Conservation (phyloP, 2,329 filamentous ascomycete species). For the Alternaria alternata region DNA sequence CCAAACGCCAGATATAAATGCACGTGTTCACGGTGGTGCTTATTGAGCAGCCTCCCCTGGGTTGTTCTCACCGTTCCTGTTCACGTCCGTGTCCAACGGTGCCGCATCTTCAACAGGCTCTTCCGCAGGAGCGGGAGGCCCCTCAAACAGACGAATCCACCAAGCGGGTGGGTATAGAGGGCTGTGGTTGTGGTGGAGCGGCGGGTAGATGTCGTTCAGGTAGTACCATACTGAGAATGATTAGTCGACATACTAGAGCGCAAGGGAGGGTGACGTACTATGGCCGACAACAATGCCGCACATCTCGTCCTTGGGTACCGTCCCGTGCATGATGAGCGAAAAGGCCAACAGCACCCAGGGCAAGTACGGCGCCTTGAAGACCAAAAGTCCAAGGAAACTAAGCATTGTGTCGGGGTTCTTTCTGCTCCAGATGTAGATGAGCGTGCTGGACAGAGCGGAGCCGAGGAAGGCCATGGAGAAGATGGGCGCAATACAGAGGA, state of each 20-base stretch:
- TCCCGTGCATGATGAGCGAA: slow-evolving; percentile 88
- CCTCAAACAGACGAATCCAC: slow-evolving; percentile 86
- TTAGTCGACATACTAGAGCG: slow-evolving; percentile 13
- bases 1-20: slow-evolving; percentile 29
- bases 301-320: slow-evolving; percentile 92
- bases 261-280: slow-evolving; percentile 46
- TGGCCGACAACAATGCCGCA: slow-evolving; percentile 95
- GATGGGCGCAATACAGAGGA: slow-evolving; percentile 83
- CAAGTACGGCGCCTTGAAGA: slow-evolving; percentile 92
- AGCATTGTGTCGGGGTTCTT: slow-evolving; percentile 91
- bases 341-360: slow-evolving; percentile 97
- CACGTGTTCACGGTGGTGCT: neutral
- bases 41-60: slow-evolving; percentile 26
- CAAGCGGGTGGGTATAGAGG: slow-evolving; percentile 89
- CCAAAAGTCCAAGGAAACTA: slow-evolving; percentile 83
- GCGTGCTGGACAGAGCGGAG: slow-evolving; percentile 87
- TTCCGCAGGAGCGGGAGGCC: slow-evolving; percentile 35
- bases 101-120: slow-evolving; percentile 24
- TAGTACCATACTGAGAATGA: slow-evolving; percentile 82
- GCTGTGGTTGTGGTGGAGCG: slow-evolving; percentile 81
- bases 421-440: slow-evolving; percentile 98
- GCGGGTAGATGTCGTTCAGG: slow-evolving; percentile 95
- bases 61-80: slow-evolving; percentile 9
- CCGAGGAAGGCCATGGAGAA: slow-evolving; percentile 93
- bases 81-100: slow-evolving; percentile 2